Base-by-base conservation (phyloP, 129 eudicot species). In the Artemisia annua region DNA sequence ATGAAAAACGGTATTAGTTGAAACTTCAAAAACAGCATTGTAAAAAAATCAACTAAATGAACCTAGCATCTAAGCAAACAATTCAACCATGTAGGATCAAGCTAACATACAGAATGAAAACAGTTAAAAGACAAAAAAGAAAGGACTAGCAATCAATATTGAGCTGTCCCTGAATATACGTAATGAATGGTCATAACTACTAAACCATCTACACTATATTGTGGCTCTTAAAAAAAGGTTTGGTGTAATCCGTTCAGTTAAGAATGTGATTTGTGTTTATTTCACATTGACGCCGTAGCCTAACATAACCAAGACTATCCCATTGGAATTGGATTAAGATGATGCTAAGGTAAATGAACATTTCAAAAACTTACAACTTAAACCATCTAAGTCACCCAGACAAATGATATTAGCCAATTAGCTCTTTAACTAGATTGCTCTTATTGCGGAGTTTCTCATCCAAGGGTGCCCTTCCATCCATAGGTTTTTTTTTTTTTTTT, bases 1-100 rank as follows among this genome's bases (percentile, higher is more conserved):
- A 12, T 32, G 2, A 46, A 20, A 26, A 71, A 64, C 6, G 72
- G 28, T 17, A 10, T 71, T 28, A 19, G 61, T 55, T 55, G 14
- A 63, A 55, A 71, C 32, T 71, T 48, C 15, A 64, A 26, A 24
- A 22, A 63, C 58, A 43, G 46, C 71, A 78, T 39, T 61, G 44
- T 11, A 46, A 1, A 39, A 46, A 67, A 28, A 67, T 67, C 68
- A 48, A 67, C 13, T 30, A 68, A 28, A 26, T 4, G 11, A 76
- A 74, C 16, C 62, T 22, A 11, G 28, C 61, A 46, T 60, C 9
- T 39, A 39, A 39, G 46, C 46, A 39, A 7, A 6, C 46, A 39
- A 73, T 17, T 49, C 32, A 63, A 53, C 70, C 63, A 50, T 73
- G 51, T 30, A 15, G 16, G 50, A 39, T 7, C 49, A 32, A 63